These are phyloP conservation scores for Bruguiera sexangula DNA, from an alignment of 345 rosid species.

Conservation along the genomic window DNA sequence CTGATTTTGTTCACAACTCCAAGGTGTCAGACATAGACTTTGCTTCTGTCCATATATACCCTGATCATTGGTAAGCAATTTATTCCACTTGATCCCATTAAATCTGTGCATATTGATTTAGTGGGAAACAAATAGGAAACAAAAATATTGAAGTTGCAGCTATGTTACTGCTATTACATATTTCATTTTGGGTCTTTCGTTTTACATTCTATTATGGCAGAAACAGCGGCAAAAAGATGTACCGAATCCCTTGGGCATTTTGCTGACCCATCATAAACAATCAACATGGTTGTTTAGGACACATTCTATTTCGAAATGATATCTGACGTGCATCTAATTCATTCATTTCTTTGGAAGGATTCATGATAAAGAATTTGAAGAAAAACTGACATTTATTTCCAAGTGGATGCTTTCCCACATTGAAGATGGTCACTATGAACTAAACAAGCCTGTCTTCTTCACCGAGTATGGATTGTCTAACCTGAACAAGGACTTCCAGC, in stretches of 20 bases:
- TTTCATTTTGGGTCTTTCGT: too few relatives aligned
- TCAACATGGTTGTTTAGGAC: not conserved
- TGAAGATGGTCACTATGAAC: slow-evolving; percentile 74
- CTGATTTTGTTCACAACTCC: slow-evolving; percentile 83
- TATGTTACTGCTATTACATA: too few relatives aligned
- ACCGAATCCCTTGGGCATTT: too few relatives aligned
- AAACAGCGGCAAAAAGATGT: too few relatives aligned
- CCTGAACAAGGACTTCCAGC: slow-evolving; percentile 60
- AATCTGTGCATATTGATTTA: too few relatives aligned
- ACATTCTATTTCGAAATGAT: not conserved
- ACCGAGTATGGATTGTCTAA: slow-evolving; percentile 81
- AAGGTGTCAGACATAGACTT: slow-evolving; percentile 57
- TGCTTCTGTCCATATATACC: slow-evolving; percentile 90
- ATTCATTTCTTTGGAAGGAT: slow-evolving; percentile 44
- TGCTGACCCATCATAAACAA: not conserved
- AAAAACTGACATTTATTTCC: slow-evolving; percentile 53
- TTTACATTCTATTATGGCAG: too few relatives aligned
- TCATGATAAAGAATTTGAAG: slow-evolving; percentile 57
- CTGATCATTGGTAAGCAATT: slow-evolving; percentile 78
- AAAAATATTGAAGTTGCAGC: too few relatives aligned
- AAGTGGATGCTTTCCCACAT: slow-evolving; percentile 92
- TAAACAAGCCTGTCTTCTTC: slow-evolving; percentile 78
- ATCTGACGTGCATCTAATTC: slow-evolving; percentile 3
- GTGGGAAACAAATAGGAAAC: too few relatives aligned
- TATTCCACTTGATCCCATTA: not conserved